phyloP scores from a whole-genome alignment of 78 protist species.

The Dictyostelium capitatum region DNA sequence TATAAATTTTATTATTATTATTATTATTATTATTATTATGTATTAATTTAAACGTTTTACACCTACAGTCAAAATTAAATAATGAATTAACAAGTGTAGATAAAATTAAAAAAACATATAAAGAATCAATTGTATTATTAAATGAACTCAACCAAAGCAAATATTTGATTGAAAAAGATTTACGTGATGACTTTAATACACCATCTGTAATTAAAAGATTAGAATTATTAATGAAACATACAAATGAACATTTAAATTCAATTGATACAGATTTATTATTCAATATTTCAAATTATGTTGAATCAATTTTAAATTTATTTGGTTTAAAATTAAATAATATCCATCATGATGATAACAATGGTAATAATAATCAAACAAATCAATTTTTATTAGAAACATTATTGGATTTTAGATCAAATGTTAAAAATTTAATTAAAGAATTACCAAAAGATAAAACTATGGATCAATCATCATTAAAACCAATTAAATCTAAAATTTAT shows the following conservation, averaged over 20 bases:
- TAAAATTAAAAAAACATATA: constrained; percentile 5
- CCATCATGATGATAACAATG: background rate
- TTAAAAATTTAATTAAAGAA: background rate
- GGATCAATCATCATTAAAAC: background rate
- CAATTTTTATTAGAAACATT: background rate
- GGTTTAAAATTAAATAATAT: background rate
- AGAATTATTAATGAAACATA: constrained; percentile 3
- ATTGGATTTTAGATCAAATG: constrained; percentile 5
- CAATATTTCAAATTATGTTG: constrained; percentile 20
- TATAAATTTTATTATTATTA: background rate
- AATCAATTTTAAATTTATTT: constrained; percentile 20
- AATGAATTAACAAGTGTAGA: background rate
- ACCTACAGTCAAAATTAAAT: background rate
- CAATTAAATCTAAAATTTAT: constrained; percentile 2
- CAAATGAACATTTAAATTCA: background rate
- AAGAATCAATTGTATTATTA: constrained; percentile 1
- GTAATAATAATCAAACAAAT: background rate
- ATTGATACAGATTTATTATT: constrained; percentile 30
- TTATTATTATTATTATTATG: too few relatives aligned
- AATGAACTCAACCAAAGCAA: constrained; percentile 13
- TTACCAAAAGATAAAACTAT: background rate
- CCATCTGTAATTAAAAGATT: constrained; percentile 41
- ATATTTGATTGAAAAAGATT: constrained; percentile 9
- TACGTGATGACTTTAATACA: constrained; percentile 68
- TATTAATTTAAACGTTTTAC: background rate